Base-by-base conservation (phyloP, 2,329 filamentous ascomycete genomes). In the Fusarium continuum region DNA sequence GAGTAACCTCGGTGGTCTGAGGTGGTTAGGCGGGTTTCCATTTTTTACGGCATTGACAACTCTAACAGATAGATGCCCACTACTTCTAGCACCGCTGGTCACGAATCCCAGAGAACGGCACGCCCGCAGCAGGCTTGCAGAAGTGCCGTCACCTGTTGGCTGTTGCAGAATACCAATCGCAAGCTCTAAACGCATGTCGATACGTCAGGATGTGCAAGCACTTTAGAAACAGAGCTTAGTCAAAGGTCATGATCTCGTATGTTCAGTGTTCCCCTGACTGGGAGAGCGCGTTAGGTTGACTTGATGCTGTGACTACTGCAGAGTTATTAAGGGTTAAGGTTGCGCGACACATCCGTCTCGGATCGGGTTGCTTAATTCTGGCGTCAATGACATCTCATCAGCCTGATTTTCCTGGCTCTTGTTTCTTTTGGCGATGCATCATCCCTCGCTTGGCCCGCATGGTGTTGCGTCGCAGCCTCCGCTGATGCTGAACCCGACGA, bases 131-230 rank as follows among this genome's bases (percentile, higher is more conserved):
- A 35, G 46, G 28, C 62, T 55, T 63, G 68, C 57, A 68, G 56
- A 53, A 32, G 55, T 57, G 54, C 53, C 61, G 53, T 53, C 52
- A 63, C 61, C 34, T 59, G 23, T 32, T 51, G 43, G 59, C 34
- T 59, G 23, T 32, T 51, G 43, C 36, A 49, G 46, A 61, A 63
- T 55, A 41, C 52, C 52, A 61, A 58, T 54, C 20, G 51, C 38
- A 45, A 32, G 46, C 48, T 55, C 49, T 40, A 34, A 38, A 52
- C 28, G 40, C 26, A 41, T 19, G 35, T 48, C 45, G 44, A 45
- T 50, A 39, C 47, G 59, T 67, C 53, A 53, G 48, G 36, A 54
- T 65, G 68, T 61, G 65, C 68, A 70, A 64, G 56, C 67, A 69
- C 65, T 69, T 55, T 58, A 68, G 54, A 25, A 55, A 36, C 38